These are phyloP conservation scores for Cladochytrium replicatum DNA, from an alignment of 192 early-diverging fungal species.

Conservation along the genomic window DNA sequence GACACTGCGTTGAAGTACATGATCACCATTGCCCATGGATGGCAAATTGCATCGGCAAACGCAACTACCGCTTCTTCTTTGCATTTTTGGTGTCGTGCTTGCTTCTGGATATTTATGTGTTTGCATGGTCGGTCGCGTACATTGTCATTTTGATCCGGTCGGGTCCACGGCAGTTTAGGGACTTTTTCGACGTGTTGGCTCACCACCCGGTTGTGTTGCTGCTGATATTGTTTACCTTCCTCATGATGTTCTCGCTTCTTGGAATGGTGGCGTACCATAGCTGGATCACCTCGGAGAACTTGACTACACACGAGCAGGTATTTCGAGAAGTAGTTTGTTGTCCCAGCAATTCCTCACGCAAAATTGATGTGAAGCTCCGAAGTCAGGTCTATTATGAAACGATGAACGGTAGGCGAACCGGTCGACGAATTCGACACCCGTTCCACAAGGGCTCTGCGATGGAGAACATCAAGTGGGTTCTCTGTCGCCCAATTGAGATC, in stretches of 20 bases:
- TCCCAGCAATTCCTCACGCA: too few species aligned
- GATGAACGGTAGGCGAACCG: too few species aligned
- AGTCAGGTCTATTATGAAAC: too few species aligned
- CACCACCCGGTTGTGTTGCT: slow-evolving; percentile 41
- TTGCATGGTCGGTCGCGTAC: slow-evolving; percentile 50
- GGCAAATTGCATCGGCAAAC: slow-evolving; percentile 79
- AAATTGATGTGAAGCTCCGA: too few species aligned
- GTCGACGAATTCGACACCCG: too few species aligned
- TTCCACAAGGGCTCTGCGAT: too few species aligned
- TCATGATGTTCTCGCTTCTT: slow-evolving; percentile 58
- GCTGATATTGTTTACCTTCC: slow-evolving; percentile 50
- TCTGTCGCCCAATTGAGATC: too few species aligned
- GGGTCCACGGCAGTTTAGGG: background rate
- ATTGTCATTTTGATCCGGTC: slow-evolving; percentile 25
- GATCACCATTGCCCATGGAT: slow-evolving; percentile 83
- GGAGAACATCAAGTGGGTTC: too few species aligned
- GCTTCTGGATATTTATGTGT: slow-evolving; percentile 49
- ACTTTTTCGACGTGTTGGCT: slow-evolving; percentile 15
- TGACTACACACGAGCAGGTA: slow-evolving; percentile 87
- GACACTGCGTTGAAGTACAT: slow-evolving; percentile 74
- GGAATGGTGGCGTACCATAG: slow-evolving; percentile 70
- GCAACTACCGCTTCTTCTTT: slow-evolving; percentile 62
- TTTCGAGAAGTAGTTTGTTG: too few species aligned
- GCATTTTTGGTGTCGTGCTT: slow-evolving; percentile 57
- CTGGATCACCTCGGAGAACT: slow-evolving; percentile 54